phyloP scores from a whole-genome alignment of 2,329 filamentous ascomycete species.

The Microsporum ferrugineum region DNA sequence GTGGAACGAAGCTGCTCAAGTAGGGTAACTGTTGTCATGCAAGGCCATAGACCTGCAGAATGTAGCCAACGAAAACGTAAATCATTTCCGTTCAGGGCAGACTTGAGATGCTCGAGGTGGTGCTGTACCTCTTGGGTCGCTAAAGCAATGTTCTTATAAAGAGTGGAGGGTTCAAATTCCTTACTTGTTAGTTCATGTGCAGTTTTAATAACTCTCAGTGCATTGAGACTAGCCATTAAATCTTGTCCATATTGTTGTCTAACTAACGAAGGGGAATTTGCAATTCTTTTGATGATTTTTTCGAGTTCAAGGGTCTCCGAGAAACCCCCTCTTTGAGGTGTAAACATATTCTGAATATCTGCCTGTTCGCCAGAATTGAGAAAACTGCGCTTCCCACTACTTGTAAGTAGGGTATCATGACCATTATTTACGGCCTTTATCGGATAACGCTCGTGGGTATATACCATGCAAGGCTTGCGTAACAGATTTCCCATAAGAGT shows the following conservation, averaged over 20 bases:
- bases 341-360: no score
- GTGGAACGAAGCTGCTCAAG: slow-evolving; percentile 35
- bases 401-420: no score
- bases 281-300: slow-evolving; percentile 4
- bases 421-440: neutral
- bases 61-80: slow-evolving; percentile 30
- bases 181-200: neutral
- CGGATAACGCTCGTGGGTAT: neutral
- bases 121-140: slow-evolving; percentile 15
- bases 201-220: slow-evolving; percentile 15
- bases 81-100: slow-evolving; percentile 19
- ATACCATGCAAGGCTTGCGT: neutral
- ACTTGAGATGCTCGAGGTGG: slow-evolving; percentile 12
- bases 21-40: slow-evolving; percentile 30
- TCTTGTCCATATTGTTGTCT: slow-evolving; percentile 27
- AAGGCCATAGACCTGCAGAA: slow-evolving; percentile 32
- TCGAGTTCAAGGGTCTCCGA: neutral
- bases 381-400: neutral
- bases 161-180: neutral
- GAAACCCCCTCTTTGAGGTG: neutral
- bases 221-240: slow-evolving; percentile 28
- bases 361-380: neutral
- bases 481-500: neutral
- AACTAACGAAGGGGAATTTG: slow-evolving; percentile 7
- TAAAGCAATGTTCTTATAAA: slow-evolving; percentile 8